Conservation (phyloP, 805 yeast genomes). For the Torulaspora gathmanii region DNA sequence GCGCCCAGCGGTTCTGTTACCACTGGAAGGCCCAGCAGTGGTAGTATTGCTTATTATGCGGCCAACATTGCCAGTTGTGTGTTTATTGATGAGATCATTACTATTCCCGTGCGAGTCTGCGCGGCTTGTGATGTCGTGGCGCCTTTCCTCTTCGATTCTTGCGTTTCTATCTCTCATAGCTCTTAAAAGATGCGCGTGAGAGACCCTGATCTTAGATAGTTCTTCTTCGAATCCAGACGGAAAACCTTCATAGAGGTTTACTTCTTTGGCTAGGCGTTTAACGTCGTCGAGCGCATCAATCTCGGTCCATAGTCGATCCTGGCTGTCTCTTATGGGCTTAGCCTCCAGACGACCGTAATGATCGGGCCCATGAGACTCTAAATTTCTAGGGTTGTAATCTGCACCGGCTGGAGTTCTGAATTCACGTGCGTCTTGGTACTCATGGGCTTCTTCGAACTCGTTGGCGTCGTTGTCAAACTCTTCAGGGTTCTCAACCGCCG, state of each 20-base stretch:
- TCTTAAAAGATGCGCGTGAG: constrained; percentile 47
- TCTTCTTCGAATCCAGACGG: constrained; percentile 37
- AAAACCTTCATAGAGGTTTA: constrained; percentile 43
- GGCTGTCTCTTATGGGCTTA: constrained; percentile 57
- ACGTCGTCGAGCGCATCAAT: constrained; percentile 83
- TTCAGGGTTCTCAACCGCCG: constrained; percentile 4
- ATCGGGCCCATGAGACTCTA: constrained; percentile 10
- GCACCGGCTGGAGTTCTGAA: neutral
- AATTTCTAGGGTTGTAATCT: neutral
- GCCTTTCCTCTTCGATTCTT: constrained; percentile 18
- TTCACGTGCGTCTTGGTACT: constrained; percentile 3
- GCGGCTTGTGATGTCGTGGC: constrained; percentile 9
- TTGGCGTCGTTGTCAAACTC: constrained; percentile 3
- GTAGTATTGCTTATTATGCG: constrained; percentile 7
- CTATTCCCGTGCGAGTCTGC: constrained; percentile 10
- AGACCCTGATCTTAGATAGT: constrained; percentile 47
- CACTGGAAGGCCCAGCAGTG: neutral
- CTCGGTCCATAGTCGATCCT: constrained; percentile 81
- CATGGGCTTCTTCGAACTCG: constrained; percentile 1
- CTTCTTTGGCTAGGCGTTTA: constrained; percentile 47
- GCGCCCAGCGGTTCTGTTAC: constrained; percentile 1
- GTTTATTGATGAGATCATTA: neutral
- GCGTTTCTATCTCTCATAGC: constrained; percentile 33
- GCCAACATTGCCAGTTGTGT: constrained; percentile 3
- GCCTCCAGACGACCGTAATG: constrained; percentile 25